phyloP scores from a whole-genome alignment of 2,329 filamentous ascomycete genomes.

The Epichloe sylvatica region DNA sequence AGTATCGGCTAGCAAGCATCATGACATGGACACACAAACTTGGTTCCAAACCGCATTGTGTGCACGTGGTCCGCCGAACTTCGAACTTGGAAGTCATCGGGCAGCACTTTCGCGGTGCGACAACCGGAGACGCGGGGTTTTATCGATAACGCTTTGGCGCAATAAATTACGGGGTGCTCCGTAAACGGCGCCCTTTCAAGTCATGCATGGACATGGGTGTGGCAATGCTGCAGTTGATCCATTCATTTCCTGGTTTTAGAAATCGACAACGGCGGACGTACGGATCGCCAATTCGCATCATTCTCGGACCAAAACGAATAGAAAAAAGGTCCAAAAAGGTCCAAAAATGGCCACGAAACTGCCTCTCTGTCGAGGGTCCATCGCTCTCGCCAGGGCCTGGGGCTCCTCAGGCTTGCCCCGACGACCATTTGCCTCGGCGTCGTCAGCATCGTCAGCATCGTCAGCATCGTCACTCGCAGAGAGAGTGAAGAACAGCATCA shows the following conservation, averaged over 20 bases:
- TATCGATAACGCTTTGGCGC: constrained; percentile 1
- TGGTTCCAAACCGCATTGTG: no score
- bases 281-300: not conserved
- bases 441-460: constrained; percentile 15
- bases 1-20: not conserved
- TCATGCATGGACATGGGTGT: no score
- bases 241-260: no score
- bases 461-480: constrained; percentile 21
- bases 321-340: not conserved
- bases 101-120: not conserved
- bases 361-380: constrained; percentile 25
- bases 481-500: constrained; percentile 19
- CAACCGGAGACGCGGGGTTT: not conserved
- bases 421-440: constrained; percentile 8
- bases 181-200: no score
- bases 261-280: no score
- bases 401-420: constrained; percentile 1
- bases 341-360: constrained; percentile 26
- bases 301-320: not conserved
- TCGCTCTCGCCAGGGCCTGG: constrained; percentile 14
- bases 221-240: not conserved
- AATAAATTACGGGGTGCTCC: not conserved
- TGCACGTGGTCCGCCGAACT: no score
- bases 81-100: no score
- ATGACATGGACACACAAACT: no score